These are phyloP conservation scores for Cochlearia excelsa DNA, from an alignment of 345 rosid genomes.

Conservation along the genomic window DNA sequence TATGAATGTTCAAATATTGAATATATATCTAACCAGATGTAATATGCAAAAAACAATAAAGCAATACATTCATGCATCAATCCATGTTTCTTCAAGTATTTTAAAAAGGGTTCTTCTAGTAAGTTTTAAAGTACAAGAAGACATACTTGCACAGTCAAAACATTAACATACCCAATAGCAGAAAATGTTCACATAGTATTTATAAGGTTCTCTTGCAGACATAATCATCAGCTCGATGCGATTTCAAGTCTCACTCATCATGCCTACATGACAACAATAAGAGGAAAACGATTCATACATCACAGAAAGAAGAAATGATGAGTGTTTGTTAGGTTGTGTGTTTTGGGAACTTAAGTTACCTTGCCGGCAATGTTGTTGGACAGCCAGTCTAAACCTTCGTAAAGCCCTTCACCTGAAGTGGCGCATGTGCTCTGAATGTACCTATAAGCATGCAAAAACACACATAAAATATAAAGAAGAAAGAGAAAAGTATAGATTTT, in stretches of 20 bases:
- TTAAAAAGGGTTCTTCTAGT: conserved; percentile 6
- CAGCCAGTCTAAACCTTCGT: conserved; percentile 82
- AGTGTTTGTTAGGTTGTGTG: neutral
- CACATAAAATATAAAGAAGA: neutral
- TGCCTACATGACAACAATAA: conserved; percentile 14
- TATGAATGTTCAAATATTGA: too few relatives aligned
- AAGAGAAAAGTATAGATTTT: neutral
- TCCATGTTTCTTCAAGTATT: too few relatives aligned
- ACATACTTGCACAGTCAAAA: conserved; percentile 21
- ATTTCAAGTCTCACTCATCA: conserved; percentile 14
- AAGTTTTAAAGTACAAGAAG: conserved; percentile 24
- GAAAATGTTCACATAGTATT: conserved; percentile 24
- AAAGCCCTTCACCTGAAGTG: conserved; percentile 74
- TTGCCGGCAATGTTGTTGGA: conserved; percentile 74
- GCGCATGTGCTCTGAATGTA: conserved; percentile 85
- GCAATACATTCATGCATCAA: neutral
- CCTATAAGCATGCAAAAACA: conserved; percentile 38
- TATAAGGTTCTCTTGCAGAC: conserved; percentile 27
- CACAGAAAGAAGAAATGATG: neutral
- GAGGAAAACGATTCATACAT: neutral
- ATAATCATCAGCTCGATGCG: conserved; percentile 19
- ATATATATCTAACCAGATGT: neutral
- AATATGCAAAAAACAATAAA: conserved; percentile 2
- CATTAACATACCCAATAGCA: conserved; percentile 25
- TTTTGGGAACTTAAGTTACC: conserved; percentile 32